phyloP scores from a whole-genome alignment of 139 green algal species.

The Chlorella ohadii region DNA sequence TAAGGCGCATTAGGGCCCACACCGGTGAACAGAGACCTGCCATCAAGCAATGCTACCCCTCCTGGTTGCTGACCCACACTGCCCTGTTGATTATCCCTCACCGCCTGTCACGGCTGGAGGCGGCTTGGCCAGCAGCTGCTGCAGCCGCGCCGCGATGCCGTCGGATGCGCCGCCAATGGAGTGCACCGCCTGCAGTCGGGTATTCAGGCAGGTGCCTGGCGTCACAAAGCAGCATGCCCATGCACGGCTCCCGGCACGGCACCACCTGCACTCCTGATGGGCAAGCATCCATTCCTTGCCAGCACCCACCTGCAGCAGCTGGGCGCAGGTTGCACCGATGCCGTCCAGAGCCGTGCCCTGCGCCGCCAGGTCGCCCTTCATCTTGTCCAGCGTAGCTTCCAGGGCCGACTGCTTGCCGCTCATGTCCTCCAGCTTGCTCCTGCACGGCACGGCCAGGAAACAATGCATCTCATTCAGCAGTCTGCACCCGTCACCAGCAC shows the following conservation, averaged over 20 bases:
- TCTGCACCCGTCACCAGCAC: too few species aligned
- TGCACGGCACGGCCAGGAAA: too few species aligned
- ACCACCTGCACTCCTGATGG: too few species aligned
- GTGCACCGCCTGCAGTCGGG: neutral
- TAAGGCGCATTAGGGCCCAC: too few species aligned
- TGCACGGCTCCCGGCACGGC: too few species aligned
- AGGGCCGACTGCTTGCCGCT: neutral
- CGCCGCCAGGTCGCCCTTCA: neutral
- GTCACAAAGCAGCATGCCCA: too few species aligned
- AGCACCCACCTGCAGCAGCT: slow-evolving; percentile 21
- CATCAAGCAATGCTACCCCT: too few species aligned
- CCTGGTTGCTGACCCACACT: too few species aligned
- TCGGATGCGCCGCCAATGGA: neutral
- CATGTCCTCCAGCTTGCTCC: slow-evolving; percentile 2
- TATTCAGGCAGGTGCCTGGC: neutral
- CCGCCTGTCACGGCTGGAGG: neutral
- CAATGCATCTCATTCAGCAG: too few species aligned
- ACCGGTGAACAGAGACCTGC: too few species aligned
- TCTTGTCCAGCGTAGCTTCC: neutral
- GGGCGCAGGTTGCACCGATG: neutral
- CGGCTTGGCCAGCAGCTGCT: neutral
- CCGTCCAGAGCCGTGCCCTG: neutral
- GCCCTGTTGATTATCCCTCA: too few species aligned
- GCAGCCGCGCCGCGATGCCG: neutral
- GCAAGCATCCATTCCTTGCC: neutral